Conservation (phyloP, 495 filamentous ascomycete genomes). For the Aspergillus bridgeri region DNA sequence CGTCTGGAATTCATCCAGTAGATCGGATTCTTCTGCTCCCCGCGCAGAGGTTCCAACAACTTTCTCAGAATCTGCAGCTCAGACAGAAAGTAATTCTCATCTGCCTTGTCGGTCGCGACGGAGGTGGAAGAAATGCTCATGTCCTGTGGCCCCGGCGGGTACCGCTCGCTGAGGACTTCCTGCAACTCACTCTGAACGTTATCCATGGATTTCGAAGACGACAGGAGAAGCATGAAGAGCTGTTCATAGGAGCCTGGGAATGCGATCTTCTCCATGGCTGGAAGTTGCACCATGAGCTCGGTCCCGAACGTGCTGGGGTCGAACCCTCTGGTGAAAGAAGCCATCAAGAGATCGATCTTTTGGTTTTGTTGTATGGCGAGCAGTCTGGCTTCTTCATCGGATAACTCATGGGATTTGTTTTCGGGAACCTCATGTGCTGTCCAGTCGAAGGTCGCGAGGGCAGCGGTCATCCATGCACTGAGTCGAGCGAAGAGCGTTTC, state of each 20-base stretch:
- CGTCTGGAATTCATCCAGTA: constrained; percentile 20
- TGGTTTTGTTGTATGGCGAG: constrained; percentile 12
- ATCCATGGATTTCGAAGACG: constrained; percentile 10
- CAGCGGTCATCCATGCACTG: too few relatives aligned
- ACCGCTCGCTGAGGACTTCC: constrained; percentile 13
- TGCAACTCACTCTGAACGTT: constrained; percentile 16
- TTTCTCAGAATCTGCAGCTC: constrained; percentile 24
- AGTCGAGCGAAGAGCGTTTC: too few relatives aligned
- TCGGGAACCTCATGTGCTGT: constrained; percentile 6
- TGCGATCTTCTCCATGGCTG: constrained; percentile 5
- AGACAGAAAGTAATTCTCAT: constrained; percentile 16
- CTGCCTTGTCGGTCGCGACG: constrained; percentile 6
- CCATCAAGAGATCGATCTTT: constrained; percentile 13
- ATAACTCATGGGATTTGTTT: constrained; percentile 5
- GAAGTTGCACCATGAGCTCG: constrained; percentile 11
- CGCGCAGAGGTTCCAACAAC: constrained; percentile 21
- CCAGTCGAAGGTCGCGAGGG: background rate
- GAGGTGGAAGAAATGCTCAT: background rate
- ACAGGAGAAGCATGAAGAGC: constrained; percentile 21
- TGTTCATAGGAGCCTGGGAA: constrained; percentile 26
- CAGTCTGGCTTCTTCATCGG: constrained; percentile 11
- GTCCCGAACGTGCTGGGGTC: constrained; percentile 16
- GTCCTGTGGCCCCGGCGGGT: constrained; percentile 1
- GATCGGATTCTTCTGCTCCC: constrained; percentile 5
- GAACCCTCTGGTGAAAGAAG: constrained; percentile 22